Evolutionary conservation across 75 land plant genomes (phyloP).

Genomic region (Cunninghamia lanceolata): DNA sequence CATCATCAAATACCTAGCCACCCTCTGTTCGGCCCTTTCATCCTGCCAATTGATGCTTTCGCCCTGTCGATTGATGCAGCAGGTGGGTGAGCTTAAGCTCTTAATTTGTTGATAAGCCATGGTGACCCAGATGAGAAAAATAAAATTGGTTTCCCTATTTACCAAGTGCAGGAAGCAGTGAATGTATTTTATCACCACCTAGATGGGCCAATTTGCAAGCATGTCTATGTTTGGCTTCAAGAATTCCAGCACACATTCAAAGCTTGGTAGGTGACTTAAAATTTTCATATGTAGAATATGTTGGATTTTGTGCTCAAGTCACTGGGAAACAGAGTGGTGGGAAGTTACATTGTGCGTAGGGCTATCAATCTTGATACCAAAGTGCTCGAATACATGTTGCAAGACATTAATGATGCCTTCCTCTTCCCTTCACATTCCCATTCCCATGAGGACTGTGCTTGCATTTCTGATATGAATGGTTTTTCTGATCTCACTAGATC

Average conservation of each 20-base stretch:
- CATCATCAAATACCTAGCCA: no score
- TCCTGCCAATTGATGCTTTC: no score
- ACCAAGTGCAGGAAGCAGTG: slow-evolving; percentile 89
- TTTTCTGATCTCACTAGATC: slow-evolving; percentile 13
- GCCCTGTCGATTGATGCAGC: no score
- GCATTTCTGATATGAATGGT: not conserved
- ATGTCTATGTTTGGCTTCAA: slow-evolving; percentile 93
- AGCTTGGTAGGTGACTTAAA: slow-evolving; percentile 89
- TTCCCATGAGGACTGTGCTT: not conserved
- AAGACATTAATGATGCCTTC: slow-evolving; percentile 21
- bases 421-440: not conserved
- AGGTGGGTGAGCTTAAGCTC: no score
- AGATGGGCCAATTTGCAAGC: slow-evolving; percentile 63
- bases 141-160: no score
- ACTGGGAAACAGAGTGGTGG: slow-evolving; percentile 64
- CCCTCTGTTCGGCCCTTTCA: no score
- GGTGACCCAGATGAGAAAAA: no score
- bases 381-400: slow-evolving; percentile 59
- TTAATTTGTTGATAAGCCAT: no score
- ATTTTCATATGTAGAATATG: no score
- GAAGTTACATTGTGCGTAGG: slow-evolving; percentile 47
- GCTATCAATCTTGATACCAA: slow-evolving; percentile 52
- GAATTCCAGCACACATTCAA: slow-evolving; percentile 88
- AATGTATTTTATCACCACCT: slow-evolving; percentile 91
- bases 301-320: slow-evolving; percentile 86